A percentile compares a stretch with the other conserved stretches of the same genome.
Evolutionary conservation across 225 moss, liverwort and hornwort species (phyloP).

Genomic region (Polytrichum formosum): DNA sequence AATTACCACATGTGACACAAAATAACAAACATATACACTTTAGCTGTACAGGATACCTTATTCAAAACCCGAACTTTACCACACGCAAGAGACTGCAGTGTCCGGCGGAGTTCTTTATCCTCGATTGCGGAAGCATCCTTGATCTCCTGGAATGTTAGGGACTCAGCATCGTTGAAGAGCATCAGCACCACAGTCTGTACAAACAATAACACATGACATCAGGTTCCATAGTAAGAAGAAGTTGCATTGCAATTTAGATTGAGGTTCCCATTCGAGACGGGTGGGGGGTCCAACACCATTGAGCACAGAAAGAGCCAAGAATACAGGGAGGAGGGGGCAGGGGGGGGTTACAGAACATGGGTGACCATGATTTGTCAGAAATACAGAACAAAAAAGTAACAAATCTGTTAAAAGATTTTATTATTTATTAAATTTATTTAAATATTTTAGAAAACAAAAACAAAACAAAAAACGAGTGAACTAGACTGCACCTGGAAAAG

Average conservation of each 20-base stretch:
- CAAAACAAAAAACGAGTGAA: too few species aligned
- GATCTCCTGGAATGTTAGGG: slow-evolving; percentile 64
- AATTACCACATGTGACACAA: too few species aligned
- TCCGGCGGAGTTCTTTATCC: slow-evolving; percentile 67
- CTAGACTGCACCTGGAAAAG: slow-evolving; percentile 45
- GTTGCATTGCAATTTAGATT: too few species aligned
- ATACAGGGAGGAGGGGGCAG: neutral
- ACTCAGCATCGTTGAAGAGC: slow-evolving; percentile 65
- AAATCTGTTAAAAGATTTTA: too few species aligned
- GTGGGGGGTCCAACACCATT: neutral
- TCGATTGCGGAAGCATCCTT: slow-evolving; percentile 61
- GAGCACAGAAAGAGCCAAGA: neutral
- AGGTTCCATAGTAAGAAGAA: neutral
- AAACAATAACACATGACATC: neutral
- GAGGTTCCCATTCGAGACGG: too few species aligned
- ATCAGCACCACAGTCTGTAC: slow-evolving; percentile 67
- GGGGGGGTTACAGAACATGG: too few species aligned
- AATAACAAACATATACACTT: neutral
- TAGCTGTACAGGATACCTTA: slow-evolving; percentile 32
- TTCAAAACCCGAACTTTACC: slow-evolving; percentile 61
- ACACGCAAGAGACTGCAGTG: slow-evolving; percentile 62
- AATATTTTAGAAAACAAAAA: too few species aligned
- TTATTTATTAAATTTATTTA: too few species aligned
- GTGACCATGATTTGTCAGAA: too few species aligned
- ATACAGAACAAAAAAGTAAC: too few species aligned